Conservation (phyloP, 495 filamentous ascomycete genomes). For the Lasiosphaeris hirsuta region DNA sequence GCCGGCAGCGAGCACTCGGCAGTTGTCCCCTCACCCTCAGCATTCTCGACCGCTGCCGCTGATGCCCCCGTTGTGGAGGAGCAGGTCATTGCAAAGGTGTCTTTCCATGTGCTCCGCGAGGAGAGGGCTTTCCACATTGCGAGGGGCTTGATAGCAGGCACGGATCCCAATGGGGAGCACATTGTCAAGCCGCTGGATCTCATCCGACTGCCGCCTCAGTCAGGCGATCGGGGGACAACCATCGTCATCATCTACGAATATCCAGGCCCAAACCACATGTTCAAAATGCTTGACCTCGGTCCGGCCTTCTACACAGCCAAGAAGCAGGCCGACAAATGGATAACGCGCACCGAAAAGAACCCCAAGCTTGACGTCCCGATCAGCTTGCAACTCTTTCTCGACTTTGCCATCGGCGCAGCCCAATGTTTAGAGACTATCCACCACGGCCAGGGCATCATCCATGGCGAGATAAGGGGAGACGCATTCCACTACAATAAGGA, state of each 20-base stretch:
- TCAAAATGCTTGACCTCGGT: conserved; percentile 68
- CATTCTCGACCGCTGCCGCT: conserved; percentile 21
- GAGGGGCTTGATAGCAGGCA: conserved; percentile 63
- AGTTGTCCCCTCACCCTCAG: conserved; percentile 26
- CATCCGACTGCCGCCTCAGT: conserved; percentile 58
- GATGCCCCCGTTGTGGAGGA: conserved; percentile 41
- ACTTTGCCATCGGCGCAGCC: conserved; percentile 82
- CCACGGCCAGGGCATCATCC: conserved; percentile 74
- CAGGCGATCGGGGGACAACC: conserved; percentile 61
- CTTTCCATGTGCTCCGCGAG: conserved; percentile 71
- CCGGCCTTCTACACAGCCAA: conserved; percentile 64
- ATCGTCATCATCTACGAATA: conserved; percentile 74
- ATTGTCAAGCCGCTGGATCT: conserved; percentile 74
- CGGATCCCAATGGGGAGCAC: conserved; percentile 69
- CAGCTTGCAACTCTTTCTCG: conserved; percentile 69
- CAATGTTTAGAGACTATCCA: conserved; percentile 84
- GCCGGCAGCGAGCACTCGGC: conserved; percentile 37
- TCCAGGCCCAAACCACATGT: conserved; percentile 70
- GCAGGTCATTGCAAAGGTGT: conserved; percentile 71
- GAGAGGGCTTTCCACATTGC: conserved; percentile 82
- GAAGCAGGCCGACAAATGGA: conserved; percentile 46
- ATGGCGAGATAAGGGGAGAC: conserved; percentile 84
- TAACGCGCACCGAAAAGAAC: conserved; percentile 31
- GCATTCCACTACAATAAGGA: conserved; percentile 79
- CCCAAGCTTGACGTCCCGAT: conserved; percentile 55